These are phyloP conservation scores for Blastomyces gilchristii DNA, from an alignment of 2,329 filamentous ascomycete species.

Conservation along the genomic window DNA sequence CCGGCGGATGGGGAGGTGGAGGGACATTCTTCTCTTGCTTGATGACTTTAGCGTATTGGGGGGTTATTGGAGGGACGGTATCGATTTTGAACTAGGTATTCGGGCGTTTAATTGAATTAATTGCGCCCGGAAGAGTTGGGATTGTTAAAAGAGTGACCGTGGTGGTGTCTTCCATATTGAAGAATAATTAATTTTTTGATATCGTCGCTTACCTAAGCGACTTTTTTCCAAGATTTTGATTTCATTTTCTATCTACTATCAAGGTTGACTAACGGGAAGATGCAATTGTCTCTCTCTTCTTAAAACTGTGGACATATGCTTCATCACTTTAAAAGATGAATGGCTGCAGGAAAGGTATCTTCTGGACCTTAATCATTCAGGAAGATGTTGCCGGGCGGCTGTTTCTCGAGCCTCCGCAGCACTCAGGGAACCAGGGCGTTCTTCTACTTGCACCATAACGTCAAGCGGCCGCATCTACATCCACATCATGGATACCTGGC, in stretches of 20 bases:
- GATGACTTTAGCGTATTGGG: slow-evolving; percentile 7
- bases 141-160: slow-evolving; percentile 17
- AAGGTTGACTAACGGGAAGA: neutral
- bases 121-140: slow-evolving; percentile 14
- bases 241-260: neutral
- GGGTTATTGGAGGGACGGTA: neutral
- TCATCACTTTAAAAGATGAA: slow-evolving; percentile 3
- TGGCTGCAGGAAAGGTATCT: neutral
- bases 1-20: slow-evolving; percentile 28
- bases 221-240: neutral
- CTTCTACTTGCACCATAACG: neutral
- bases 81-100: slow-evolving; percentile 6
- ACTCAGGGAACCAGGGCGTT: slow-evolving; percentile 5
- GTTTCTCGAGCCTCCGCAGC: slow-evolving; percentile 7
- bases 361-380: slow-evolving; percentile 15
- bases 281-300: neutral
- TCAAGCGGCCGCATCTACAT: neutral
- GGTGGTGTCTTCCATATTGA: slow-evolving; percentile 10
- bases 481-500: neutral
- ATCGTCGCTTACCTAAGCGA: slow-evolving; percentile 25
- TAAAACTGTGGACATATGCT: neutral
- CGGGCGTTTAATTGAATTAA: slow-evolving; percentile 14
- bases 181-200: neutral
- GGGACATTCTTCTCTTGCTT: slow-evolving; percentile 19
- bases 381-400: slow-evolving; percentile 13